A percentile compares a stretch with the other conserved stretches of the same genome.
phyloP scores from a whole-genome alignment of 495 filamentous ascomycete species.

The Viridothelium virens region DNA sequence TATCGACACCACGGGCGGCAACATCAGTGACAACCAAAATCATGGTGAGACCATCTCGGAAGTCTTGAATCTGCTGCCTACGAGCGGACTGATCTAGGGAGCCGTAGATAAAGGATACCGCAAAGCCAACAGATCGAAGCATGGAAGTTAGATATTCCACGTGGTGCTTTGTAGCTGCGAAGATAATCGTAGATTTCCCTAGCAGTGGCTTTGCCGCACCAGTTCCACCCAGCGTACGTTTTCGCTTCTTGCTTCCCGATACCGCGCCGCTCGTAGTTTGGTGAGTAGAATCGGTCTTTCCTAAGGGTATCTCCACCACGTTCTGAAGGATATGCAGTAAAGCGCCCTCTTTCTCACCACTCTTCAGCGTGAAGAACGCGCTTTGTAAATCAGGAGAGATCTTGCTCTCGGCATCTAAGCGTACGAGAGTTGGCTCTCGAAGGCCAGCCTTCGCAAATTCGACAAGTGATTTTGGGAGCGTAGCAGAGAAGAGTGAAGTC shows the following conservation, averaged over 20 bases:
- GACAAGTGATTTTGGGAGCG: conserved; percentile 82
- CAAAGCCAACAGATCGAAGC: conserved; percentile 66
- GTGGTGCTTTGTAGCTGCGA: conserved; percentile 91
- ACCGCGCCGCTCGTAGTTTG: conserved; percentile 31
- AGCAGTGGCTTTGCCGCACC: conserved; percentile 53
- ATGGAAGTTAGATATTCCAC: conserved; percentile 86
- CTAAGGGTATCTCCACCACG: conserved; percentile 86
- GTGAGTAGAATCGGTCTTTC: conserved; percentile 50
- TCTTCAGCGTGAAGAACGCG: conserved; percentile 88
- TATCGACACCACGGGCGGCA: conserved; percentile 94
- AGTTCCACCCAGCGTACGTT: conserved; percentile 40
- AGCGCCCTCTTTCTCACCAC: conserved; percentile 85
- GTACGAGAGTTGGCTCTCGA: conserved; percentile 77
- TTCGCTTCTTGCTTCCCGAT: conserved; percentile 42
- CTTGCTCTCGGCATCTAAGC: conserved; percentile 89
- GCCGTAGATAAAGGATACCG: conserved; percentile 87
- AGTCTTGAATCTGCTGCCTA: conserved; percentile 81
- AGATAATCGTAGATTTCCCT: conserved; percentile 83
- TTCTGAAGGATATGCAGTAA: conserved; percentile 82
- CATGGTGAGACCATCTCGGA: conserved; percentile 72
- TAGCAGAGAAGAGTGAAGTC: conserved; percentile 90
- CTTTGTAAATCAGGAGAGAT: conserved; percentile 88
- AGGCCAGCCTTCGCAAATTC: conserved; percentile 92
- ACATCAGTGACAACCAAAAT: conserved; percentile 98
- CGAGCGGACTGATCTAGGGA: conserved; percentile 87